Percentiles rank a stretch among this genome's conserved stretches.
Evolutionary conservation across 768 basidiomycete species (phyloP).

Genomic region (Mycena polygramma): DNA sequence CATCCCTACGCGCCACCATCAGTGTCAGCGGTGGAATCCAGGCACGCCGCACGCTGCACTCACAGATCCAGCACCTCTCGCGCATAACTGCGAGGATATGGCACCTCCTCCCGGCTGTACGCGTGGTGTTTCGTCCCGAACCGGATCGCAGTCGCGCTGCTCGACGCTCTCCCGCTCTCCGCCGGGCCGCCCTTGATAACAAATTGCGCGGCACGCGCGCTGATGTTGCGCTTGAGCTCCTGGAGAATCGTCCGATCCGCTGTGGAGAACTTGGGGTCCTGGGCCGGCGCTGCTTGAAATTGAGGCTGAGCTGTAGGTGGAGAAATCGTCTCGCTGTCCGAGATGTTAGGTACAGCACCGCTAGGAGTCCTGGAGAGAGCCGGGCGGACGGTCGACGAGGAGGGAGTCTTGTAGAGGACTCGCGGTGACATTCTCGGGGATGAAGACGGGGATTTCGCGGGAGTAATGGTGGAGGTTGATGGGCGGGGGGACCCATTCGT

Average conservation of each 20-base stretch:
- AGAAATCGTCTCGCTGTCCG: conserved; percentile 15
- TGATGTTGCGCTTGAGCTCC: conserved; percentile 65
- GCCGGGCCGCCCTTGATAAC: conserved; percentile 59
- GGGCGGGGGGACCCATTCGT: conserved; percentile 17
- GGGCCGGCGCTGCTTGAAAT: conserved; percentile 6
- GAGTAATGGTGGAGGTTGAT: conserved; percentile 20
- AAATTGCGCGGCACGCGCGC: conserved; percentile 70
- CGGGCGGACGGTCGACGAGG: conserved; percentile 27
- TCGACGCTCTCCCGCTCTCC: conserved; percentile 44
- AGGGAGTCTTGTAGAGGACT: conserved; percentile 33
- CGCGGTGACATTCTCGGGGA: conserved; percentile 27
- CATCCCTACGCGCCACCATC: conserved; percentile 61
- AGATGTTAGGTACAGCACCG: conserved; percentile 26
- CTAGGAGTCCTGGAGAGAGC: conserved; percentile 31
- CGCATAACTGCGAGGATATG: conserved; percentile 79
- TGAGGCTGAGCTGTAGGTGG: conserved; percentile 27
- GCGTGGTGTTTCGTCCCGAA: conserved; percentile 70
- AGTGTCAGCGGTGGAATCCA: conserved; percentile 13
- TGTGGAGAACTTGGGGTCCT: conserved; percentile 64
- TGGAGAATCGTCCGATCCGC: conserved; percentile 72
- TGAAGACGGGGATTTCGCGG: conserved; percentile 23
- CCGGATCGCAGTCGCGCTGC: conserved; percentile 26
- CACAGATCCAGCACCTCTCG: conserved; percentile 75
- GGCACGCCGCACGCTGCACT: conserved; percentile 48
- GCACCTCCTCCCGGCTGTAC: conserved; percentile 62